Evolutionary conservation across 202 grass and related monocot genomes (phyloP).

Genomic region (Musa balbisiana): DNA sequence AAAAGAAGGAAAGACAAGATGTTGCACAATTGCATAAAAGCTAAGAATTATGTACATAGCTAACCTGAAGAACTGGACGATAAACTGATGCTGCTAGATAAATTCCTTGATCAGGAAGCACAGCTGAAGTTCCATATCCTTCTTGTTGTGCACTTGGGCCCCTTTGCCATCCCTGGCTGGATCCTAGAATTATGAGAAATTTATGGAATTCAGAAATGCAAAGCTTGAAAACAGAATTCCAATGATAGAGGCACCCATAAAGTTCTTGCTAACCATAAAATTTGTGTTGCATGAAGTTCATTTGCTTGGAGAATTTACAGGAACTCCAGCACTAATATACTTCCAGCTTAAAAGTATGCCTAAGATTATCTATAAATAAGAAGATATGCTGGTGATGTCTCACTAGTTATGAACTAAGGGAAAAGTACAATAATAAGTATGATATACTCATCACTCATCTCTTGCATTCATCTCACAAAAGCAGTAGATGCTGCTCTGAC

Average conservation of each 20-base stretch:
- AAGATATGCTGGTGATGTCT: not conserved
- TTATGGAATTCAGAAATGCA: slow-evolving; percentile 16
- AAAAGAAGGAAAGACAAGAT: not conserved
- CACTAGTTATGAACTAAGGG: no score
- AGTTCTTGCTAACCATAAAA: not conserved
- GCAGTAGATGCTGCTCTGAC: not conserved
- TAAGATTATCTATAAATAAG: not conserved
- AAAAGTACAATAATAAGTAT: no score
- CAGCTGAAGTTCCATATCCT: slow-evolving; percentile 87
- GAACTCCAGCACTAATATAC: not conserved
- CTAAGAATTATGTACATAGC: slow-evolving; percentile 20
- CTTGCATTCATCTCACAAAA: not conserved
- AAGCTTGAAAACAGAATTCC: not conserved
- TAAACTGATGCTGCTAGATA: slow-evolving; percentile 90
- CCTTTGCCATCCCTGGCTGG: slow-evolving; percentile 88
- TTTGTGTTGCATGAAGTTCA: not conserved
- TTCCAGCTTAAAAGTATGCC: not conserved
- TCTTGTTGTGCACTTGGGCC: slow-evolving; percentile 66
- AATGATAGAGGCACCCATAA: not conserved
- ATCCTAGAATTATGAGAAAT: slow-evolving; percentile 30
- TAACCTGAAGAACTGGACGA: slow-evolving; percentile 93
- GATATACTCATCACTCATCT: not conserved
- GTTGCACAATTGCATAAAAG: slow-evolving; percentile 5
- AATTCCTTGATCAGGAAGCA: slow-evolving; percentile 96
- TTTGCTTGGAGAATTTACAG: not conserved